These are phyloP conservation scores for Trichoderma sp. DNA, from an alignment of 2,329 filamentous ascomycete species.

Conservation along the genomic window DNA sequence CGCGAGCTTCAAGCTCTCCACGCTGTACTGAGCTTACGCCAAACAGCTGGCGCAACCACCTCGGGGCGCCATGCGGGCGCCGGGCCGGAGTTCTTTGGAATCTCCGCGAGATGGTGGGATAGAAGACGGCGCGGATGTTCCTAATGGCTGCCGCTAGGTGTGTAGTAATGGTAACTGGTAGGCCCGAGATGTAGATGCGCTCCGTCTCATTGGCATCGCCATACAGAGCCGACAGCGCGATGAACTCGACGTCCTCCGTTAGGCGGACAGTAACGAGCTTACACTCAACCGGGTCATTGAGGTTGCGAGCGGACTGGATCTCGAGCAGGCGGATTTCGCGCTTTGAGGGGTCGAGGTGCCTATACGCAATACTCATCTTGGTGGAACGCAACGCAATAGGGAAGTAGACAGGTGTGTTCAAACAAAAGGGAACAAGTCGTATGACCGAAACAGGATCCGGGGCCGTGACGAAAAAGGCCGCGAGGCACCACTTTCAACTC, in stretches of 20 bases:
- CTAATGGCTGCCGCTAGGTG: slow-evolving; percentile 5
- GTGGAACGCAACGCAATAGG: background rate
- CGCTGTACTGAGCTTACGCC: background rate
- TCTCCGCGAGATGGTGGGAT: slow-evolving; percentile 8
- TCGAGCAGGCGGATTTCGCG: slow-evolving; percentile 12
- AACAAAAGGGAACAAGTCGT: background rate
- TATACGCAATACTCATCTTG: slow-evolving; percentile 7
- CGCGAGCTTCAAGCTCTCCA: slow-evolving; percentile 6
- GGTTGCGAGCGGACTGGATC: background rate
- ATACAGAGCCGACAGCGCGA: slow-evolving; percentile 12
- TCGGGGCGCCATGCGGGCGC: slow-evolving; percentile 4
- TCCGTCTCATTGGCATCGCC: background rate
- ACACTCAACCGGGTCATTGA: slow-evolving; percentile 10
- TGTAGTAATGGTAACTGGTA: background rate
- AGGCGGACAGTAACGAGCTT: slow-evolving; percentile 3
- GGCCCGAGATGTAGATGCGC: slow-evolving; percentile 12
- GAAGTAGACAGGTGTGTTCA: background rate
- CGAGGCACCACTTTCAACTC: background rate
- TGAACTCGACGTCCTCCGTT: slow-evolving; percentile 6
- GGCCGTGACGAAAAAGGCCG: slow-evolving; percentile 3
- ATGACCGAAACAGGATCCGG: background rate
- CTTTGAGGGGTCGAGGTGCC: slow-evolving; percentile 8
- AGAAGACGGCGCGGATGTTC: slow-evolving; percentile 16
- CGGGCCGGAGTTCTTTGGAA: slow-evolving; percentile 12
- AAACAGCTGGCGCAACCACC: slow-evolving; percentile 13